phyloP scores from a whole-genome alignment of 805 yeast species.

The Nakazawaea populi region DNA sequence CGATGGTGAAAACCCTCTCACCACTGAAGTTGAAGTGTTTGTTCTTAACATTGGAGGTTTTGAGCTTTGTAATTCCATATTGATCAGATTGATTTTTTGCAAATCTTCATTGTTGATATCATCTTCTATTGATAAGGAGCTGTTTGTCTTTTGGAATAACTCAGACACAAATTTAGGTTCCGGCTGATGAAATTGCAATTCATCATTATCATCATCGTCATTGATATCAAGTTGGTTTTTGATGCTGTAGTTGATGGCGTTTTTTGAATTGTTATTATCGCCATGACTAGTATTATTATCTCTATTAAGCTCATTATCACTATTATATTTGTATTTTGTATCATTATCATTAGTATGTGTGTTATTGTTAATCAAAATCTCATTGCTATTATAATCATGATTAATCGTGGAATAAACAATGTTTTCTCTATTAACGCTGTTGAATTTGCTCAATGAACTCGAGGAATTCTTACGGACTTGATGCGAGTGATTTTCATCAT shows the following conservation, averaged over 20 bases:
- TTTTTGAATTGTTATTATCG: neutral
- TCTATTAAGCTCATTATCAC: too few relatives aligned
- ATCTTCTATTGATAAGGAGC: neutral
- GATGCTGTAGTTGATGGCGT: neutral
- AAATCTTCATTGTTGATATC: constrained; percentile 1
- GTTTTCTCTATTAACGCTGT: too few relatives aligned
- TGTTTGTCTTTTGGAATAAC: neutral
- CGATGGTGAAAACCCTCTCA: constrained; percentile 13
- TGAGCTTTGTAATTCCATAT: constrained; percentile 5
- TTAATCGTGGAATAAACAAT: neutral
- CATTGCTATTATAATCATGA: neutral
- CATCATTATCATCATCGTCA: neutral
- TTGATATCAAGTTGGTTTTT: too few relatives aligned
- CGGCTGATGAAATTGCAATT: constrained; percentile 8
- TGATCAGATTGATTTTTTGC: neutral
- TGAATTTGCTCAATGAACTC: too few relatives aligned
- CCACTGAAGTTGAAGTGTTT: constrained; percentile 13
- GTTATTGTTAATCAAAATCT: neutral
- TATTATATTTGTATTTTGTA: neutral
- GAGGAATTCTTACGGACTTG: neutral
- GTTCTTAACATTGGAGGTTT: constrained; percentile 6
- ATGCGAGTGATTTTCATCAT: constrained; percentile 2
- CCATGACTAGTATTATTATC: neutral
- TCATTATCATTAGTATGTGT: neutral
- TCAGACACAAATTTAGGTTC: constrained; percentile 11